Evolutionary conservation across 2,329 filamentous ascomycete species (phyloP).

Genomic region (Didymella segeticola): DNA sequence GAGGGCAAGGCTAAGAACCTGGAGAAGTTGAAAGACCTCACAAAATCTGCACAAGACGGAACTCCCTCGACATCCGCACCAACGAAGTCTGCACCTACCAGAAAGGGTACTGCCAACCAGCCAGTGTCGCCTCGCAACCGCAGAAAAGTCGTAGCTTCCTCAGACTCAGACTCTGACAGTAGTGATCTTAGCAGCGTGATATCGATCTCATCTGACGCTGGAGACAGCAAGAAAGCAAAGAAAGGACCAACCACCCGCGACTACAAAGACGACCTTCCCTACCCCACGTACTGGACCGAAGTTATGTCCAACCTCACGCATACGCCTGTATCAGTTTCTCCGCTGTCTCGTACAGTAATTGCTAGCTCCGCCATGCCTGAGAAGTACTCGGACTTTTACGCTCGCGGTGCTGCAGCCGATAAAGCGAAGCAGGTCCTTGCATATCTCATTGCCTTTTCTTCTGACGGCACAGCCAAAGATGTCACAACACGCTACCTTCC

Average conservation of each 20-base stretch:
- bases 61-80: not conserved
- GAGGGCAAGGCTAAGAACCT: constrained; percentile 66
- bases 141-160: constrained; percentile 15
- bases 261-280: constrained; percentile 79
- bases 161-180: constrained; percentile 57
- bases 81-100: not conserved
- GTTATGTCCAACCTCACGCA: constrained; percentile 82
- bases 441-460: constrained; percentile 83
- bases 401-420: constrained; percentile 81
- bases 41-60: not conserved
- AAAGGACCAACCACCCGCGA: constrained; percentile 52
- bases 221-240: constrained; percentile 60
- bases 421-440: constrained; percentile 88
- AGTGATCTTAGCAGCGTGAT: constrained; percentile 52
- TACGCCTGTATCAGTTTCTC: constrained; percentile 79
- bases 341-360: constrained; percentile 58
- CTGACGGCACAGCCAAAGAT: constrained; percentile 90
- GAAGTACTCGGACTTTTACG: constrained; percentile 76
- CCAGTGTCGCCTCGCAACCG: constrained; percentile 11
- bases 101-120: constrained; percentile 15
- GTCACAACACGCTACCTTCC: constrained; percentile 91
- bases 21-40: constrained; percentile 27
- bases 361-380: constrained; percentile 72
- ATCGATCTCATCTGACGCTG: constrained; percentile 55
- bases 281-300: constrained; percentile 93